Evolutionary conservation across 2,329 filamentous ascomycete genomes (phyloP), one percentile per base, ranked within the genome.

Genomic region (Trichoderma endophyticum): DNA sequence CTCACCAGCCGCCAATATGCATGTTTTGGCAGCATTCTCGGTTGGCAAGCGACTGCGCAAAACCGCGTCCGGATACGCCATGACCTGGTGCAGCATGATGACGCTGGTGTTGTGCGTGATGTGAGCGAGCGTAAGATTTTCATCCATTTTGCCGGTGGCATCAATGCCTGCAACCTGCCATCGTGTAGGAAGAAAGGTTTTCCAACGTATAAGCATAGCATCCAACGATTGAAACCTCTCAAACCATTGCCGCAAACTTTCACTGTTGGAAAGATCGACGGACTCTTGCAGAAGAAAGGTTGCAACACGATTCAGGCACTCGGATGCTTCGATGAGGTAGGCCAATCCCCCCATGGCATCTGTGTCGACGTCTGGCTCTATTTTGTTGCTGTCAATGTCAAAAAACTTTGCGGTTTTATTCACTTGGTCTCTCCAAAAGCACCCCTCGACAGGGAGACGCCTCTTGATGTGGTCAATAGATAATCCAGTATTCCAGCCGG

Each of bases 141-240:
- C 83, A 69, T 86, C 84, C 78, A 86, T 82, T 63, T 83, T 80
- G 9, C 75, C 76, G 6, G 75, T 75, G 14, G 67, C 75, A 59
- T 84, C 74, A 7, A 81, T 82, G 28, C 83, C 82, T 0, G 80
- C 79, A 28, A 81, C 80, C 2, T 78, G 75, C 84, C 84, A 85
- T 67, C 80, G 80, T 59, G 81, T 80, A 0, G 84, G 84, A 0
- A 85, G 77, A 62, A 84, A 83, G 54, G 84, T 78, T 71, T 85
- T 85, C 84, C 84, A 85, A 65, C 82, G 82, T 6, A 85, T 80
- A 1, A 85, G 77, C 2, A 82, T 78, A 0, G 84, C 73, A 73
- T 85, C 83, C 8, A 85, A 75, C 61, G 84, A 82, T 68, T 85
- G 83, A 71, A 85, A 85, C n/a, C 82, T 78, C 72, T 80, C 82